Conservation (phyloP, 2,329 filamentous ascomycete genomes). For the Aspergillus jensenii region DNA sequence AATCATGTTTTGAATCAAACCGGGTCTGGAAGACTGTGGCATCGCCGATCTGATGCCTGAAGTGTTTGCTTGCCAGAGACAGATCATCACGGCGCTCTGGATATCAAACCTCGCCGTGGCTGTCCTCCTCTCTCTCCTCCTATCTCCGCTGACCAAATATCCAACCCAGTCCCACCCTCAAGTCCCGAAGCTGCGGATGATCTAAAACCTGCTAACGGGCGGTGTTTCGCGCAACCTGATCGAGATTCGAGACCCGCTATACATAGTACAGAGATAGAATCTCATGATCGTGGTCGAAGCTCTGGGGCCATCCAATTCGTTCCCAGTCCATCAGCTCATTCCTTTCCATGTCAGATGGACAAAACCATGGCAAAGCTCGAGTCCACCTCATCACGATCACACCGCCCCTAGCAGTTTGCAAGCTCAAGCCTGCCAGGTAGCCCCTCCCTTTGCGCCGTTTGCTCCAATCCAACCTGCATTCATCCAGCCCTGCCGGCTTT, state of each 20-base stretch:
- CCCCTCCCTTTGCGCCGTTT: constrained; percentile 8
- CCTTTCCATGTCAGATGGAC: constrained; percentile 8
- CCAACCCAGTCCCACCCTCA: constrained; percentile 18
- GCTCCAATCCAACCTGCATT: constrained; percentile 11
- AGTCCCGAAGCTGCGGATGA: constrained; percentile 24
- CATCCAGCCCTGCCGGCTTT: constrained; percentile 11
- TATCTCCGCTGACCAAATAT: constrained; percentile 11
- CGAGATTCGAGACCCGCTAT: constrained; percentile 8
- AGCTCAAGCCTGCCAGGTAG: constrained; percentile 5
- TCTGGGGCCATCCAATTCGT: background rate
- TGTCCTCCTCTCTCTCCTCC: background rate
- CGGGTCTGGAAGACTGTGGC: background rate
- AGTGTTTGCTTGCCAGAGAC: constrained; percentile 2
- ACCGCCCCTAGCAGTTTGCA: constrained; percentile 15
- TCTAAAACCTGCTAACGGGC: constrained; percentile 19
- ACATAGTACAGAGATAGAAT: constrained; percentile 5
- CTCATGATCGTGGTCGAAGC: background rate
- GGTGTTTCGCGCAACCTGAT: background rate
- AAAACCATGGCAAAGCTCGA: constrained; percentile 6
- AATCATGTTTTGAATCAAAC: background rate
- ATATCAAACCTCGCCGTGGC: background rate
- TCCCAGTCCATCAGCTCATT: background rate
- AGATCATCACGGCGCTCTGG: background rate
- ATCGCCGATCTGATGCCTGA: background rate
- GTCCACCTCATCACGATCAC: constrained; percentile 9